These are phyloP conservation scores for Annulohypoxylon maeteangense DNA, from an alignment of 495 filamentous ascomycete genomes.

Conservation along the genomic window DNA sequence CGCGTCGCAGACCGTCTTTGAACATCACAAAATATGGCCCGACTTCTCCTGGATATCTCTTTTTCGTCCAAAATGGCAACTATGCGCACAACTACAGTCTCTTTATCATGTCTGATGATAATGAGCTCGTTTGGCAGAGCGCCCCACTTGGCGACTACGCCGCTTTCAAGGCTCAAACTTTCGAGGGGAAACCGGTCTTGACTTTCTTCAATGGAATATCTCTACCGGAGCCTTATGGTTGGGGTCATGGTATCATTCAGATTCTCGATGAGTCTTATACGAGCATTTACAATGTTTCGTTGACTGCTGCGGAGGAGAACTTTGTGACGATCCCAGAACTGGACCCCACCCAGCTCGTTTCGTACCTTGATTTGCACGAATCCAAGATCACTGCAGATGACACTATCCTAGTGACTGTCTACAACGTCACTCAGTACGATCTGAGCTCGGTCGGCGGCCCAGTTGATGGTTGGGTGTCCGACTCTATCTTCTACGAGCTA, in stretches of 20 bases:
- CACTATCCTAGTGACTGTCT: constrained; percentile 58
- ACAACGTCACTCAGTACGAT: constrained; percentile 50
- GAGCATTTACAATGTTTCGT: constrained; percentile 53
- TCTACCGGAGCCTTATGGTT: constrained; percentile 48
- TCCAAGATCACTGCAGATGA: constrained; percentile 57
- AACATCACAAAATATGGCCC: constrained; percentile 29
- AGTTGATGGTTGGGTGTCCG: constrained; percentile 32
- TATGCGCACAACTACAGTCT: constrained; percentile 31
- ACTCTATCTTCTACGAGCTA: constrained; percentile 37
- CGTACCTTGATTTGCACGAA: constrained; percentile 52
- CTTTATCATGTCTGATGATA: constrained; percentile 39
- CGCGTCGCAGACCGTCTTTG: not conserved
- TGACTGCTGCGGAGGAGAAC: constrained; percentile 23
- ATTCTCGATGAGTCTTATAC: constrained; percentile 63
- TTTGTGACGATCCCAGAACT: constrained; percentile 28
- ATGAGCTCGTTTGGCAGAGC: constrained; percentile 38
- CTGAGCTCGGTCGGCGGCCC: constrained; percentile 52
- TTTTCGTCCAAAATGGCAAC: constrained; percentile 37
- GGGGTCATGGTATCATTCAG: constrained; percentile 58
- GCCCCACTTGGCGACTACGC: constrained; percentile 19
- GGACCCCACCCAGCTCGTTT: constrained; percentile 24
- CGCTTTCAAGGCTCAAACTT: constrained; percentile 49
- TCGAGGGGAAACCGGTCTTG: constrained; percentile 53
- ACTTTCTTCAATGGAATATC: constrained; percentile 63
- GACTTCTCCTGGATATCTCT: constrained; percentile 34